Percentiles rank a stretch among this genome's conserved stretches.
phyloP scores from a whole-genome alignment of 306 rosid genomes.

The Aeschynomene evenia region DNA sequence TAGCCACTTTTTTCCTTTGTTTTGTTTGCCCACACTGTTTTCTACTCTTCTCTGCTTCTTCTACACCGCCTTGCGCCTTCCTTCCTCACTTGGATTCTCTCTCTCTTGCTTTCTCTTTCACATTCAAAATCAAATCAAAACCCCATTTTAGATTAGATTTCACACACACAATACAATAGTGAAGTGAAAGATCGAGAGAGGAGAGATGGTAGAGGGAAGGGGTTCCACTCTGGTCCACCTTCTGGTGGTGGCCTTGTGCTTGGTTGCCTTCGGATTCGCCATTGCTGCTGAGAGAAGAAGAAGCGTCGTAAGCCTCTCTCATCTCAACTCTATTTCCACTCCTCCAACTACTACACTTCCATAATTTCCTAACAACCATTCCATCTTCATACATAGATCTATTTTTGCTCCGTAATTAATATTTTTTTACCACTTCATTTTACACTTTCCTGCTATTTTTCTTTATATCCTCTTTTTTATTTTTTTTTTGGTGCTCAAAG shows the following conservation, averaged over 20 bases:
- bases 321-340: neutral
- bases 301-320: slow-evolving; percentile 58
- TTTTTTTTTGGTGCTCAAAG: neutral
- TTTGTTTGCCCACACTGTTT: neutral
- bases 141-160: too few relatives aligned
- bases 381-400: neutral
- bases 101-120: too few relatives aligned
- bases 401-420: neutral
- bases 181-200: too few relatives aligned
- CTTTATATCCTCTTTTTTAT: neutral
- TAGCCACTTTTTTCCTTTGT: neutral
- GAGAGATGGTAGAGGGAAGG: slow-evolving; percentile 72
- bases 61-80: neutral
- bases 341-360: neutral
- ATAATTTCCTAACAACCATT: neutral
- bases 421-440: neutral
- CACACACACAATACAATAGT: too few relatives aligned
- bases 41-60: too few relatives aligned
- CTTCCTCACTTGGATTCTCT: neutral
- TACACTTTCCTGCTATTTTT: too few relatives aligned
- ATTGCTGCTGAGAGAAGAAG: slow-evolving; percentile 93
- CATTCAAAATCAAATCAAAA: too few relatives aligned
- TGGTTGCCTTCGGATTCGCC: slow-evolving; percentile 95
- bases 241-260: slow-evolving; percentile 62
- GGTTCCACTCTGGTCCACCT: slow-evolving; percentile 84